Evolutionary conservation across 257 asterid species (phyloP), one percentile per base, ranked within the genome.

Genomic region (Solanum microdontum): DNA sequence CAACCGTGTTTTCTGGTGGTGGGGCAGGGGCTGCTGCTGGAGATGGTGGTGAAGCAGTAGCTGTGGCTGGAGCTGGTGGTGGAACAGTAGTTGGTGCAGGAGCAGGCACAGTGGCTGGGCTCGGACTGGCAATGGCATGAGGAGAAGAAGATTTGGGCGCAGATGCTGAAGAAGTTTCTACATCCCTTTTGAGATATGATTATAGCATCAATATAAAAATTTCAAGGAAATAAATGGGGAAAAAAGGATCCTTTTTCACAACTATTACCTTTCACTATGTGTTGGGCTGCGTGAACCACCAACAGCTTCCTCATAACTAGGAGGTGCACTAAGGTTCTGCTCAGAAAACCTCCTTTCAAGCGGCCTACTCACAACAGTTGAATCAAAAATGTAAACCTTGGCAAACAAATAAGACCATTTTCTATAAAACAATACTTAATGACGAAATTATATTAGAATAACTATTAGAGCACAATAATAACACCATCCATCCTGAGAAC

Each of bases 251-350:
- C 73, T 36, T 64, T 32, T 72, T 32, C 51, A 60, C 51, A 23
- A 82, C 73, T 69, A 37, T 64, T 90, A 97, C 99, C 97, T 92
- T 70, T 95, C 98, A 91, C 92, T 92, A 85, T 92, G 92, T 36
- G 94, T 87, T 76, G 99, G 98, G 87, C 98, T 94, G 79, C 89
- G 98, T 86, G 92, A 68, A 76, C 92, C 92, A 90, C 95, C 91
- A 89, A 93, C 94, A 90, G 92, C 97, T 83, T 96, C 99, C 92
- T 95, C 99, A 28, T 94, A 95, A 92, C 94, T 94, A 87, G 98
- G 99, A 91, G 99, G 98, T 66, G 94, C 98, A 85, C 91, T 93
- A 89, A 90, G 90, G 90, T 90, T 93, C 91, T 93, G 97, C 58
- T 91, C 98, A 83, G 98, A 94, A 92, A 90, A 90, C 91, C 90